Evolutionary conservation across 75 land plant species (phyloP), one percentile per base, ranked within the genome.

Genomic region (Chamaecyparis obtusa): DNA sequence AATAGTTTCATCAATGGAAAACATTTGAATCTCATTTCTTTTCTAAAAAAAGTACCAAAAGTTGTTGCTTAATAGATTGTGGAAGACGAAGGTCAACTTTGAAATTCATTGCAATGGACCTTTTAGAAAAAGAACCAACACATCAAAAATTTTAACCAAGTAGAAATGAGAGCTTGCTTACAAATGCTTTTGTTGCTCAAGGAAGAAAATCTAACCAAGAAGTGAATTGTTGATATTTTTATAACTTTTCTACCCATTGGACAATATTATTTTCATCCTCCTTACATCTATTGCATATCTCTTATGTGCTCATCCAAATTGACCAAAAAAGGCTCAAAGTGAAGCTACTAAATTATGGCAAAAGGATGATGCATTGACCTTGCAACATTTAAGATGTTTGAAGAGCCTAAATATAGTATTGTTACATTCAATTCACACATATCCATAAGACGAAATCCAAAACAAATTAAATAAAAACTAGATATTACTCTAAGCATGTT

Each of bases 241-340:
- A 69, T 88, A 37, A 91, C 92, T 14, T 91, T 91, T 55, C 81
- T 91, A 17, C 89, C 90, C 3, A 88, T 92, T 16, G 92, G 92
- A 91, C 56, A 89, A 90, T 24, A 91, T 92, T 7, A 88, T 92
- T 27, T 89, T 92, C 30, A 88, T 84, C 36, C 88, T 91, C 17
- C 89, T 91, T 41, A 88, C 92, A 9, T 91, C 92, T 91, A 88
- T 89, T 2, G 44, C 87, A 51, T 91, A 91, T 43, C 78, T 91
- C 11, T 86, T 91, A 30, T 89, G n/a, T 10, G 24, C 49, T n/a
- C 87, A 91, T 37, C 89, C 89, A 15, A 46, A 87, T 16, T 91
- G 92, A 91, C 92, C 88, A 78, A 88, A 90, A 72, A 86, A 85
- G 78, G 88, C 92, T 5, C 48, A 92, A 14, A 80, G 74, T 2